These are phyloP conservation scores for Candida yuanshanica DNA, from an alignment of 805 yeast genomes.

Conservation along the genomic window DNA sequence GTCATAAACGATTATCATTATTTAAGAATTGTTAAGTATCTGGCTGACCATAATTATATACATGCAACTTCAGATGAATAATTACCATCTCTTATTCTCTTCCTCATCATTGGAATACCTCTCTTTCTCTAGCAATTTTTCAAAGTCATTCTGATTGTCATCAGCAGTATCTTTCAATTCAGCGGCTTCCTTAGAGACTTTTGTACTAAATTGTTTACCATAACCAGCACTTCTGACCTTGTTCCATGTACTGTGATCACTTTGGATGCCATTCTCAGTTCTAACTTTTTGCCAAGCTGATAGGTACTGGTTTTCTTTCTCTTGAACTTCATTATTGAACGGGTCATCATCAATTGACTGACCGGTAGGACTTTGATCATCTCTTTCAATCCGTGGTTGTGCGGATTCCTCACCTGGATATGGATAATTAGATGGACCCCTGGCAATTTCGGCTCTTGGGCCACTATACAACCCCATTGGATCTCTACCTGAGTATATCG, in stretches of 20 bases:
- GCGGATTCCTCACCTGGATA: constrained; percentile 5
- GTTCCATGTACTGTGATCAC: constrained; percentile 23
- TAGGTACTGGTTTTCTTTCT: constrained; percentile 2
- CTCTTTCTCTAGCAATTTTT: constrained; percentile 22
- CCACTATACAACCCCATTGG: constrained; percentile 34
- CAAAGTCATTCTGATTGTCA: constrained; percentile 16
- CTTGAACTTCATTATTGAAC: constrained; percentile 11
- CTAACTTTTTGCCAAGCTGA: constrained; percentile 37
- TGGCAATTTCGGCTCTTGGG: constrained; percentile 17
- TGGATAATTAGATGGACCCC: constrained; percentile 1
- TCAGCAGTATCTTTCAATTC: neutral
- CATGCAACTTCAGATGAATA: neutral
- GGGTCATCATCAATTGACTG: constrained; percentile 17
- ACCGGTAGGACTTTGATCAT: neutral
- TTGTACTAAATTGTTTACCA: neutral
- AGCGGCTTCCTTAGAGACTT: neutral
- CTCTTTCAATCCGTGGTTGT: neutral
- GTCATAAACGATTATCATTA: neutral
- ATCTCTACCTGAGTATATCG: constrained; percentile 31
- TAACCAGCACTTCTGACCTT: constrained; percentile 20
- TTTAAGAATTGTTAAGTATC: no score
- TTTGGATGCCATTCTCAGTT: constrained; percentile 19
- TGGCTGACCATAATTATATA: neutral
- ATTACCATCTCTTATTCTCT: constrained; percentile 16
- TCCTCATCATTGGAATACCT: constrained; percentile 13